These are phyloP conservation scores for Chernovozyma aurita DNA, from an alignment of 1,139 yeast species.

Conservation along the genomic window DNA sequence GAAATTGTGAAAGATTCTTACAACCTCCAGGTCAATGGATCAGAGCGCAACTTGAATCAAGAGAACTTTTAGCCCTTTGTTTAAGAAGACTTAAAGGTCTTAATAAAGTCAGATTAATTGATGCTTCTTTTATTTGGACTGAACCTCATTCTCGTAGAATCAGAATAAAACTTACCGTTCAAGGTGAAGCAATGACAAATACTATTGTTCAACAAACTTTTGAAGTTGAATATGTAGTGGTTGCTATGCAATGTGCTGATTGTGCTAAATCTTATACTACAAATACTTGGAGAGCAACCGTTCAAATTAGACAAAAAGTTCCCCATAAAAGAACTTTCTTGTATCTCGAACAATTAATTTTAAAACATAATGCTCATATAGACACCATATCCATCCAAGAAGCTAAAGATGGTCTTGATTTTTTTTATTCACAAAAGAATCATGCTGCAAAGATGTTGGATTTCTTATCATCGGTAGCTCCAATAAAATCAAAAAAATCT, in stretches of 20 bases:
- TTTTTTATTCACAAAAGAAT: conserved; percentile 81
- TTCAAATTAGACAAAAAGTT: conserved; percentile 96
- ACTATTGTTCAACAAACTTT: conserved; percentile 93
- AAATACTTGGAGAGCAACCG: conserved; percentile 96
- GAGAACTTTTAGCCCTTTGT: conserved; percentile 89
- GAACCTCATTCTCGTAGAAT: conserved; percentile 98
- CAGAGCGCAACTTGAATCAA: conserved; percentile 81
- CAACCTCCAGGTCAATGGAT: conserved; percentile 97
- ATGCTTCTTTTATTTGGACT: conserved; percentile 96
- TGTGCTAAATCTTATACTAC: conserved; percentile 96
- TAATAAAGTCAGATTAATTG: conserved; percentile 81
- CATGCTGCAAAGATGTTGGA: conserved; percentile 95
- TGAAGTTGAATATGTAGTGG: conserved; percentile 90
- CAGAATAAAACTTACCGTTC: conserved; percentile 85
- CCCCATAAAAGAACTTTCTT: conserved; percentile 94
- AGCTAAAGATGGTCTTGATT: conserved; percentile 90
- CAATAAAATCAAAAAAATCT: conserved; percentile 79
- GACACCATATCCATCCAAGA: conserved; percentile 94
- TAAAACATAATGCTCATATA: conserved; percentile 89
- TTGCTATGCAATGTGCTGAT: conserved; percentile 98
- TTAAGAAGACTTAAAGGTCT: conserved; percentile 84
- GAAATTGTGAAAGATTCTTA: conserved; percentile 93
- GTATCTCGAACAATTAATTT: conserved; percentile 88
- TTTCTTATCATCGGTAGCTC: conserved; percentile 80
- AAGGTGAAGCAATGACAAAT: conserved; percentile 92